phyloP scores from a whole-genome alignment of 495 filamentous ascomycete species.

The Massariosphaeria phaeospora region DNA sequence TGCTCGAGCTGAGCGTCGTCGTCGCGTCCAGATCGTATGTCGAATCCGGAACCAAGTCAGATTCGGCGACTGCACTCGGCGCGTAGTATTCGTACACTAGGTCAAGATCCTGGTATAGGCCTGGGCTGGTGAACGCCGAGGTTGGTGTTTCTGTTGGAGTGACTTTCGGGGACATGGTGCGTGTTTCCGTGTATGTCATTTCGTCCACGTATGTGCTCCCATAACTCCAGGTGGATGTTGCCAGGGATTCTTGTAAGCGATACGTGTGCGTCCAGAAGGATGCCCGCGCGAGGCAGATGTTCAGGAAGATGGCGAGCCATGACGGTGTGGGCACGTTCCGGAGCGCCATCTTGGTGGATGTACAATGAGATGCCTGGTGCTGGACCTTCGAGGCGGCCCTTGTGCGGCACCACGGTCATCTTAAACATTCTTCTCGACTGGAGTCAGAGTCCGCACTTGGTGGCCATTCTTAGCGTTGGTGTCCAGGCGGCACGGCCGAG shows the following conservation, averaged over 20 bases:
- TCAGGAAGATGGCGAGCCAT: background rate
- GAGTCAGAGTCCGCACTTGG: background rate
- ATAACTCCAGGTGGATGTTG: background rate
- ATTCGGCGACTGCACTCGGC: background rate
- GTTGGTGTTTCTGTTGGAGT: background rate
- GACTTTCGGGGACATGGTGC: background rate
- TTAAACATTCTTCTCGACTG: slow-evolving; percentile 2
- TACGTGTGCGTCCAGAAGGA: slow-evolving; percentile 7
- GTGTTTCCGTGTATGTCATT: background rate
- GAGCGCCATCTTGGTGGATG: background rate
- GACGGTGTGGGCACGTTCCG: background rate
- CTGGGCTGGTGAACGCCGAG: background rate
- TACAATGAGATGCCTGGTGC: background rate
- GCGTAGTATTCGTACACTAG: slow-evolving; percentile 2
- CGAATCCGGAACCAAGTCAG: background rate
- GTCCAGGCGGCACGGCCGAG: no score
- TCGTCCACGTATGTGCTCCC: background rate
- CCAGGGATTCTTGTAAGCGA: background rate
- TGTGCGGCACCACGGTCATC: background rate
- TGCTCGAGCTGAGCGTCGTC: no score
- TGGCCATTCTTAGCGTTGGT: no score
- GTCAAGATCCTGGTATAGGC: background rate
- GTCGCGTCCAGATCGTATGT: background rate
- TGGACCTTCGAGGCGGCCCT: background rate
- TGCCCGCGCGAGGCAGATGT: background rate